phyloP scores from a whole-genome alignment of 768 basidiomycete genomes.

The Rhodotorula babjevae region DNA sequence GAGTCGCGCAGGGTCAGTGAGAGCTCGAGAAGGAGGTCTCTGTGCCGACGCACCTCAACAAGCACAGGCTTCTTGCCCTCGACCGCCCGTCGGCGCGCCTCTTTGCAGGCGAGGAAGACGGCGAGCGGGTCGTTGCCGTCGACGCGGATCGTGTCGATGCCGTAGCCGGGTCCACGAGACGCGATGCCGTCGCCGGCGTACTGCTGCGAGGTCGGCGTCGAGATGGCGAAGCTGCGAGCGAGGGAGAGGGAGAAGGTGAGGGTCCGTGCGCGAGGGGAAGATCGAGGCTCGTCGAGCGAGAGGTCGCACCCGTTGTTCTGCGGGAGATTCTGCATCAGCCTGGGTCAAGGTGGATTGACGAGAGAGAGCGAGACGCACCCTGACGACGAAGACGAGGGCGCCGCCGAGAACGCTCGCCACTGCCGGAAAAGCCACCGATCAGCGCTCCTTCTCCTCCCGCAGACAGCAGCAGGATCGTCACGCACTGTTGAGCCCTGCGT shows the following conservation, averaged over 20 bases:
- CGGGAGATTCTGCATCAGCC: background rate
- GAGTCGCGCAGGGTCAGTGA: no score
- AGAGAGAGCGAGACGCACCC: slow-evolving; percentile 40
- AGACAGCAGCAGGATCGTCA: slow-evolving; percentile 46
- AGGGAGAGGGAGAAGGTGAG: background rate
- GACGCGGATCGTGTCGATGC: slow-evolving; percentile 82
- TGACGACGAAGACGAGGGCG: slow-evolving; percentile 39
- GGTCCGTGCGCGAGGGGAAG: background rate
- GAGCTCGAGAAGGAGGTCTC: background rate
- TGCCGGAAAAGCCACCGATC: slow-evolving; percentile 64
- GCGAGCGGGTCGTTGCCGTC: slow-evolving; percentile 86
- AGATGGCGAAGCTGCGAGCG: slow-evolving; percentile 67
- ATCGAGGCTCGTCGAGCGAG: background rate
- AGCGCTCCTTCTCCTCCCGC: slow-evolving; percentile 52
- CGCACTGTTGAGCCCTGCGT: slow-evolving; percentile 67
- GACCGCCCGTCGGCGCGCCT: slow-evolving; percentile 66
- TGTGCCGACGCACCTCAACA: slow-evolving; percentile 53
- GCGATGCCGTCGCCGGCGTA: slow-evolving; percentile 91
- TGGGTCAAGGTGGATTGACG: slow-evolving; percentile 54
- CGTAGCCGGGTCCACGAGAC: slow-evolving; percentile 83
- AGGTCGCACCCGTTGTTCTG: slow-evolving; percentile 33
- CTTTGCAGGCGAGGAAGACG: slow-evolving; percentile 66
- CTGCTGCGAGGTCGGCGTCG: slow-evolving; percentile 82
- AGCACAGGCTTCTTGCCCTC: slow-evolving; percentile 76
- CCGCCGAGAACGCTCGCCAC: slow-evolving; percentile 51